A percentile compares a stretch with the other conserved stretches of the same genome.
phyloP scores from a whole-genome alignment of 1,139 yeast species.

The Geotrichum armillariae region DNA sequence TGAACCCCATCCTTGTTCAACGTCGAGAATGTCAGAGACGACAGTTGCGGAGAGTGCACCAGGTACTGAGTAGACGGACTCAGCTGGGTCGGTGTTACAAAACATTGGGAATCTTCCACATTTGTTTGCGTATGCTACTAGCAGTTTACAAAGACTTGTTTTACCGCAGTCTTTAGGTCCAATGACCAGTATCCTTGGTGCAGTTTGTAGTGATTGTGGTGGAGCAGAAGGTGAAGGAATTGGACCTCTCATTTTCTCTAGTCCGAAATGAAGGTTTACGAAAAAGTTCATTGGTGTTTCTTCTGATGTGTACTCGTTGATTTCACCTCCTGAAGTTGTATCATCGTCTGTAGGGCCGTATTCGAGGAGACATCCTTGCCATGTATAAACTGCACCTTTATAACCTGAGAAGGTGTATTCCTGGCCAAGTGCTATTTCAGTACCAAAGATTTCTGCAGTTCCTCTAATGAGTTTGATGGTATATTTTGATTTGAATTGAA shows the following conservation, averaged over 20 bases:
- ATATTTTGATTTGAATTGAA: constrained; percentile 19
- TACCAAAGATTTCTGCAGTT: constrained; percentile 86
- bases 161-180: constrained; percentile 81
- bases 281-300: constrained; percentile 68
- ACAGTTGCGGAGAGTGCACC: constrained; percentile 87
- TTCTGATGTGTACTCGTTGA: constrained; percentile 64
- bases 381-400: constrained; percentile 57
- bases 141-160: constrained; percentile 66
- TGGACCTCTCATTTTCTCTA: constrained; percentile 59
- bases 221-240: constrained; percentile 7
- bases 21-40: constrained; percentile 74
- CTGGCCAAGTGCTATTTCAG: constrained; percentile 77
- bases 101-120: constrained; percentile 60
- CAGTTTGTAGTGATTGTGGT: constrained; percentile 19
- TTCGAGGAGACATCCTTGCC: constrained; percentile 53
- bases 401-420: constrained; percentile 61
- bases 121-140: constrained; percentile 76
- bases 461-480: constrained; percentile 49
- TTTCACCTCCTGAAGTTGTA: constrained; percentile 26
- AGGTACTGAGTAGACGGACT: constrained; percentile 77
- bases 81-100: constrained; percentile 82
- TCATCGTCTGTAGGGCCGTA: constrained; percentile 27
- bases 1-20: constrained; percentile 84
- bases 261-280: constrained; percentile 70
- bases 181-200: constrained; percentile 68